Conservation (phyloP, 805 yeast species). For the Candida argentea region DNA sequence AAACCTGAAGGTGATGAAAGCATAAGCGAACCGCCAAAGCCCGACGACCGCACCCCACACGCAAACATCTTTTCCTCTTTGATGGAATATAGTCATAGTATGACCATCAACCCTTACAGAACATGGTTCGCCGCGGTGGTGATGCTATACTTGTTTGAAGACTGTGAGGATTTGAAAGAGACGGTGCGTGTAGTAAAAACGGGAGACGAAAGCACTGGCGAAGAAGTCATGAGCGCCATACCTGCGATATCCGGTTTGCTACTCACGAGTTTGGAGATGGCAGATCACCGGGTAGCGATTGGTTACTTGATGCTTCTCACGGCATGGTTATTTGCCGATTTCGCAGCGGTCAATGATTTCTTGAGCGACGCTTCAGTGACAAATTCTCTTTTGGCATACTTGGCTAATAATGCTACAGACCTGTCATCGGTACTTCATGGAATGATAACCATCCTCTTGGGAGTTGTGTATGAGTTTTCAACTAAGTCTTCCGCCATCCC, state of each 20-base stretch:
- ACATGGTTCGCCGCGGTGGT: constrained; percentile 74
- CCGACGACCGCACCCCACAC: constrained; percentile 7
- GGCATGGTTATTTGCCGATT: constrained; percentile 71
- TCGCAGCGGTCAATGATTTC: constrained; percentile 65
- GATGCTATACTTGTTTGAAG: constrained; percentile 52
- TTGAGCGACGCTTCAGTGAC: constrained; percentile 56
- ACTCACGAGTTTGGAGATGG: constrained; percentile 46
- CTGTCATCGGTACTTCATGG: constrained; percentile 54
- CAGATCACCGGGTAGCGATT: constrained; percentile 67
- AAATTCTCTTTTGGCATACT: constrained; percentile 57
- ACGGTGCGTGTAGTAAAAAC: constrained; percentile 37
- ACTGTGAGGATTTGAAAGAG: constrained; percentile 37
- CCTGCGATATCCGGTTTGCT: constrained; percentile 73
- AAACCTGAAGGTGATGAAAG: too few species aligned
- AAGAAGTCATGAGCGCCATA: constrained; percentile 58
- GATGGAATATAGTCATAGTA: constrained; percentile 58
- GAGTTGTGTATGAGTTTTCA: constrained; percentile 72
- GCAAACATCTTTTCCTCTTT: constrained; percentile 63
- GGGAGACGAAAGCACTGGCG: constrained; percentile 54
- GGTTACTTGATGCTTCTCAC: constrained; percentile 70
- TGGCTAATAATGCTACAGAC: constrained; percentile 40
- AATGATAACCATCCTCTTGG: constrained; percentile 59
- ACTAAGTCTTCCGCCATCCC: constrained; percentile 50
- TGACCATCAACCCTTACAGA: constrained; percentile 73
- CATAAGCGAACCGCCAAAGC: too few species aligned